Evolutionary conservation across 495 filamentous ascomycete species (phyloP).

Genomic region (Penicillium crystallinum): DNA sequence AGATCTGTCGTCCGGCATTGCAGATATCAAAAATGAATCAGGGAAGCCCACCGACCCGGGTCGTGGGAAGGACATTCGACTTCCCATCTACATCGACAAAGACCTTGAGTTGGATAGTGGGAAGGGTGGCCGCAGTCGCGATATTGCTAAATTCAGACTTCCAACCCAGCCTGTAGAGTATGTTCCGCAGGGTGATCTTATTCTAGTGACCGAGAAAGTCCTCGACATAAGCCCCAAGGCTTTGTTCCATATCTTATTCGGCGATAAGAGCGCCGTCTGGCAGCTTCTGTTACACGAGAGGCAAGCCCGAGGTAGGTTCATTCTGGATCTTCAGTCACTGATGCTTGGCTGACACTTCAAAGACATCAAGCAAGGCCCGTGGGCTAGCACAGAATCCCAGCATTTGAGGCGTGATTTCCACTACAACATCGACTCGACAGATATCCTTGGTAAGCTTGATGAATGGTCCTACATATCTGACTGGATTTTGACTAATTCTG

Average conservation of each 20-base stretch:
- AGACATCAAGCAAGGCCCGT: slow-evolving; percentile 79
- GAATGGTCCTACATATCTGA: not conserved
- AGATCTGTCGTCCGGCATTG: slow-evolving; percentile 57
- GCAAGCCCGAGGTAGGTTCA: slow-evolving; percentile 57
- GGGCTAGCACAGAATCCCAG: slow-evolving; percentile 63
- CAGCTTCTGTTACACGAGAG: slow-evolving; percentile 85
- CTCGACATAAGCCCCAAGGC: slow-evolving; percentile 89
- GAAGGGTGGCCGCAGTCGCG: slow-evolving; percentile 40
- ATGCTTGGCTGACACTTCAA: slow-evolving; percentile 13
- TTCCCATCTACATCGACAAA: slow-evolving; percentile 59
- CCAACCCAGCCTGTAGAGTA: slow-evolving; percentile 78
- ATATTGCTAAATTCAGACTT: slow-evolving; percentile 72
- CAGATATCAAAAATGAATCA: slow-evolving; percentile 37
- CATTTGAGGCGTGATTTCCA: slow-evolving; percentile 71
- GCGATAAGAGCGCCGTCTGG: slow-evolving; percentile 91
- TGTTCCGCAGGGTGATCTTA: slow-evolving; percentile 73
- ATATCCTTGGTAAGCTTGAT: slow-evolving; percentile 54
- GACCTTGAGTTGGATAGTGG: slow-evolving; percentile 48
- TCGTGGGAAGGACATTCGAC: slow-evolving; percentile 50
- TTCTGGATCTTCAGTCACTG: too few relatives aligned
- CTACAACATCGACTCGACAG: slow-evolving; percentile 66
- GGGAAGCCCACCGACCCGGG: slow-evolving; percentile 20
- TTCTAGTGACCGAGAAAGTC: slow-evolving; percentile 62
- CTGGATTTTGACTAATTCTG: slow-evolving; percentile 5
- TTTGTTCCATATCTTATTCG: slow-evolving; percentile 92